Percentiles rank a stretch among this genome's conserved stretches.
phyloP scores from a whole-genome alignment of 805 yeast genomes.

The Saccharomyces jurei region DNA sequence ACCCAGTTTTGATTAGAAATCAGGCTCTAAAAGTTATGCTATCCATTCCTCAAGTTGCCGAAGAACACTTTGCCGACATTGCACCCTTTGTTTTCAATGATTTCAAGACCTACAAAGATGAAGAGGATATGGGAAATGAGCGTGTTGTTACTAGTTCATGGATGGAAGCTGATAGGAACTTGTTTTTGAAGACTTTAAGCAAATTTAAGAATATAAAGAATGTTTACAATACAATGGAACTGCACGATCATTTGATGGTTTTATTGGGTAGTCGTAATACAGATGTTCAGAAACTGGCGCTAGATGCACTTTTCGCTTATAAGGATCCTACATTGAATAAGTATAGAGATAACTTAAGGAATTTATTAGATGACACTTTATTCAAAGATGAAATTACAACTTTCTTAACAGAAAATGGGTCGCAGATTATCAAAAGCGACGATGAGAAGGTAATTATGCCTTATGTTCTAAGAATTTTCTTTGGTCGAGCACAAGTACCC shows the following conservation, averaged over 20 bases:
- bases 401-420: constrained; percentile 44
- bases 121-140: constrained; percentile 6
- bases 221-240: constrained; percentile 43
- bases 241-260: constrained; percentile 45
- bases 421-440: constrained; percentile 46
- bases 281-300: constrained; percentile 63
- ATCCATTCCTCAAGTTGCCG: constrained; percentile 61
- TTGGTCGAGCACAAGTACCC: constrained; percentile 75
- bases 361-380: constrained; percentile 69
- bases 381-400: constrained; percentile 79
- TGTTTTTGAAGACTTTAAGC: constrained; percentile 53
- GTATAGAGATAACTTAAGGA: constrained; percentile 65
- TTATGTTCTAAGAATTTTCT: constrained; percentile 64
- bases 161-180: constrained; percentile 46
- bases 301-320: constrained; percentile 60
- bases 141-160: constrained; percentile 21
- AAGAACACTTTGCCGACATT: constrained; percentile 46
- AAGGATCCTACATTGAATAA: constrained; percentile 50
- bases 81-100: constrained; percentile 48
- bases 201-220: constrained; percentile 56
- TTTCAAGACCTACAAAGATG: constrained; percentile 16
- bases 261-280: constrained; percentile 54
- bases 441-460: constrained; percentile 64
- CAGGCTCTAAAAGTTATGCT: constrained; percentile 52
- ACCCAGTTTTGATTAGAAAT: constrained; percentile 42